Base-by-base conservation (phyloP, 148 eudicot species). In the Rhododendron henanense region DNA sequence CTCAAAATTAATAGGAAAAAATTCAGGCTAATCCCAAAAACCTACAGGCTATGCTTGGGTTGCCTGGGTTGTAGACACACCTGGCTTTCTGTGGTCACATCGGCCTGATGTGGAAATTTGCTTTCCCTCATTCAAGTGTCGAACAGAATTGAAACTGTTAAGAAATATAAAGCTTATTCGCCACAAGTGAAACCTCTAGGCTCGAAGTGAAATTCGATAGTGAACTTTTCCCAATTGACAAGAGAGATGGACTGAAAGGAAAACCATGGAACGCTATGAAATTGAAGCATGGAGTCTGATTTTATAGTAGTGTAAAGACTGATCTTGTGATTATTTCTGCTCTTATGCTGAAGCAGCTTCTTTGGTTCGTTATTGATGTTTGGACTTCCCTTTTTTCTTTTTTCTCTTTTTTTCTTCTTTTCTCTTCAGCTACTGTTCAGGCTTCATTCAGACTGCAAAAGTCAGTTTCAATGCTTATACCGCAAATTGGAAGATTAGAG, bases 371-470 rank as follows among this genome's bases (percentile, higher is more conserved):
- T n/a, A 47, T 53, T 71, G 37, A 71, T 79, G 28, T 71, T 39
- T 55, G 37, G 39, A 53, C n/a, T 28, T 59, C 5, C 55, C 33
- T 25, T 55, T 53, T 53, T 51, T 33, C 19, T 78, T 75, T 7
- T 35, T 1, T 39, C 2, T 23, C 33, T 5, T 18, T 6, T 44
- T 37, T 25, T n/a, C 19, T 81, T 67, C 28, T 65, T n/a, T 16
- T 35, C 57, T n/a, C 35, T 71, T 82, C 92, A 93, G 95, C 93
- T 63, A 78, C 90, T n/a, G 88, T 89, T 55, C 93, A 90, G 87
- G 90, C 91, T 73, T 85, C 84, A 86, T 93, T 93, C 86, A 85
- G 81, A 90, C 82, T 93, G 81, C 87, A 87, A 75, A 92, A 87
- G 89, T 92, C 94, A 9, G 93, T 93, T 79, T 63, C 88, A 16